phyloP scores from a whole-genome alignment of 2,329 filamentous ascomycete species.

The Phialophora verrucosa region DNA sequence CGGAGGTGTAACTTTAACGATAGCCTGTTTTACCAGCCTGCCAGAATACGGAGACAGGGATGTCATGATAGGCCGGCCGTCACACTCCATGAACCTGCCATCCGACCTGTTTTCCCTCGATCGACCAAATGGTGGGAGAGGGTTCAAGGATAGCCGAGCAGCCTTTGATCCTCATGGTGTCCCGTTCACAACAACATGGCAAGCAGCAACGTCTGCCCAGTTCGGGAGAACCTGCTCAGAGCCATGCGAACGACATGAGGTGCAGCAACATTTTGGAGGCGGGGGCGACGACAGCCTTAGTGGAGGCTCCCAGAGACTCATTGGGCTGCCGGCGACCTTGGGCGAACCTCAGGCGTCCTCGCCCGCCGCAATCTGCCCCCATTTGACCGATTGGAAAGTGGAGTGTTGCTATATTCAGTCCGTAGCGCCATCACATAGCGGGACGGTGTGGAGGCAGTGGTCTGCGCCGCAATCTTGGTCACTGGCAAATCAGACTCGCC shows the following conservation, averaged over 20 bases:
- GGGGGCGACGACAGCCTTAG: conserved; percentile 15
- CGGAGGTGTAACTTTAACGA: conserved; percentile 7
- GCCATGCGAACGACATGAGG: background rate
- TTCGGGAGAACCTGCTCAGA: background rate
- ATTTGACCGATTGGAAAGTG: background rate
- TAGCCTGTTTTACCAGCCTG: conserved; percentile 1
- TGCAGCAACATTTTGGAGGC: background rate
- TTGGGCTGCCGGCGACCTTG: background rate
- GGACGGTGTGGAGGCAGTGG: conserved; percentile 9
- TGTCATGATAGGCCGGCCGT: background rate
- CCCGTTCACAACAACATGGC: background rate
- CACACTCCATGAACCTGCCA: background rate
- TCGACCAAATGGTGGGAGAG: background rate
- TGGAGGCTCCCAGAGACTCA: conserved; percentile 14
- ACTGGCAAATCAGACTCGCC: conserved; percentile 9
- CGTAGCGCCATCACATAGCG: conserved; percentile 28
- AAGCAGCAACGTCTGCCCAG: background rate
- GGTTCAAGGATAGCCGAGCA: too few relatives aligned
- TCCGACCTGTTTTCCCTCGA: background rate
- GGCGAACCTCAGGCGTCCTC: conserved; percentile 1
- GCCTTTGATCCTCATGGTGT: background rate
- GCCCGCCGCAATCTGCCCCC: conserved; percentile 9
- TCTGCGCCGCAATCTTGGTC: conserved; percentile 34
- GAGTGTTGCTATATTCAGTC: conserved; percentile 37
- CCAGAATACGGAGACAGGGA: background rate